phyloP scores from a whole-genome alignment of 2,329 filamentous ascomycete genomes.

The Trichoderma pleuroti region DNA sequence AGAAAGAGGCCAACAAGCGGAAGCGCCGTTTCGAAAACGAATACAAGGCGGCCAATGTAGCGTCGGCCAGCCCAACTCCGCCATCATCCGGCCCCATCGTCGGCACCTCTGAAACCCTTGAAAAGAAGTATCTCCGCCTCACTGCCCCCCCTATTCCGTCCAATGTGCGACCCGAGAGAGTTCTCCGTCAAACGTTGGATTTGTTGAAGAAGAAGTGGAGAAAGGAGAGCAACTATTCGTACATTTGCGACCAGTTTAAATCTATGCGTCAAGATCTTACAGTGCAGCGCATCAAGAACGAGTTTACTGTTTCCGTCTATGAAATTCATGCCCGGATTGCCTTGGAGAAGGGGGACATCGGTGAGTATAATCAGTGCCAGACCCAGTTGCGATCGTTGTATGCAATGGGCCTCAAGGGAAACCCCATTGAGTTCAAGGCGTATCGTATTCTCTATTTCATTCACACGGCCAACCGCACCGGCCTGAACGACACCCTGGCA shows the following conservation, averaged over 20 bases:
- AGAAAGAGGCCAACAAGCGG: slow-evolving; percentile 85
- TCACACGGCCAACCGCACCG: slow-evolving; percentile 95
- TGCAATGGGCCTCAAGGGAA: slow-evolving; percentile 79
- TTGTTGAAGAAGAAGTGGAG: slow-evolving; percentile 93
- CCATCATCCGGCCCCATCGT: slow-evolving; percentile 69
- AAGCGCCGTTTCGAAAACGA: slow-evolving; percentile 78
- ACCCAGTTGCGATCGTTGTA: slow-evolving; percentile 94
- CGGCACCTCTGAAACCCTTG: slow-evolving; percentile 76
- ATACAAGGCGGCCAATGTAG: slow-evolving; percentile 54
- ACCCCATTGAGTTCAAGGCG: slow-evolving; percentile 93
- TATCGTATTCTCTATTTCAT: slow-evolving; percentile 99
- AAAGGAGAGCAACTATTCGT: slow-evolving; percentile 88
- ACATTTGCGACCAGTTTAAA: slow-evolving; percentile 99
- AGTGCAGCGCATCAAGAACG: slow-evolving; percentile 93
- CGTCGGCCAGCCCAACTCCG: slow-evolving; percentile 55
- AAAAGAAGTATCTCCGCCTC: slow-evolving; percentile 93
- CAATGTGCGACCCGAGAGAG: slow-evolving; percentile 76
- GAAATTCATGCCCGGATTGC: slow-evolving; percentile 97
- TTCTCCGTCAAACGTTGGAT: slow-evolving; percentile 81
- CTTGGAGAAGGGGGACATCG: slow-evolving; percentile 95
- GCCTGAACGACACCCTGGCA: slow-evolving; percentile 96
- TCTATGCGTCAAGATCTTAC: slow-evolving; percentile 96
- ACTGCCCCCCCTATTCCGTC: slow-evolving; percentile 86
- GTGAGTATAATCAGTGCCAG: slow-evolving; percentile 99
- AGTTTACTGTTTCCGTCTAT: slow-evolving; percentile 94